Base-by-base conservation (phyloP, 164 flowering plant genomes). In the Kingdonia uniflora region DNA sequence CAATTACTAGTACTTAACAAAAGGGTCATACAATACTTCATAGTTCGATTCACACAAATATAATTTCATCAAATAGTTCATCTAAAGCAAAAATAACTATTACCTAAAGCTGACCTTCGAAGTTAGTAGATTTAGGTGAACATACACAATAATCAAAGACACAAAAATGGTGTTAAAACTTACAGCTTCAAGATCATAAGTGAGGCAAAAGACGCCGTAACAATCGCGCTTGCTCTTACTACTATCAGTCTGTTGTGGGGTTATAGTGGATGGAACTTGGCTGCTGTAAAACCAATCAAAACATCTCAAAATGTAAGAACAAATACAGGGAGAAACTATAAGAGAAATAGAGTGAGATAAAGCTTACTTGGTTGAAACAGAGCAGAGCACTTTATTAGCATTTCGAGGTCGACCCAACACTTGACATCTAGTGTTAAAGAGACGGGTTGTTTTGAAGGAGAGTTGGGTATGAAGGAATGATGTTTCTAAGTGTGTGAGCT, bases 171-270 rank as follows among this genome's bases (percentile, higher is more conserved):
- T 22, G 38, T 5, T 13, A 13, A 43, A 59, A 21, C 76, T 61
- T 74, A 90, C 97, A 47, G 91, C 89, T 51, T 70, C 72, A 63
- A 90, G 88, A 65, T 87, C 95, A 58, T 90, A 90, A 19, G 89
- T 82, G 51, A 80, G 71, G 62, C 95, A 87, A 62, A 90, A 90
- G 6, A 87, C 89, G 1, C 97, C 97, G 54, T 48, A 90, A 64
- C 97, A 87, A 0, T 84, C 95, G 0, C 69, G 38, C 62, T 75
- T 79, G 54, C 23, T 60, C 50, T 65, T 69, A 4, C 60, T 13
- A 40, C 6, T 48, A 0, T 63, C 71, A 37, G 64, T 68, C 2
- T 57, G 20, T 51, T 51, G 62, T 19, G 67, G 66, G 12, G 76
- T 57, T 11, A 54, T 68, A 1, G 80, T 77, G 1, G 79, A 71